Evolutionary conservation across 225 moss, liverwort and hornwort species (phyloP).

Genomic region (Antitrichia curtipendula): DNA sequence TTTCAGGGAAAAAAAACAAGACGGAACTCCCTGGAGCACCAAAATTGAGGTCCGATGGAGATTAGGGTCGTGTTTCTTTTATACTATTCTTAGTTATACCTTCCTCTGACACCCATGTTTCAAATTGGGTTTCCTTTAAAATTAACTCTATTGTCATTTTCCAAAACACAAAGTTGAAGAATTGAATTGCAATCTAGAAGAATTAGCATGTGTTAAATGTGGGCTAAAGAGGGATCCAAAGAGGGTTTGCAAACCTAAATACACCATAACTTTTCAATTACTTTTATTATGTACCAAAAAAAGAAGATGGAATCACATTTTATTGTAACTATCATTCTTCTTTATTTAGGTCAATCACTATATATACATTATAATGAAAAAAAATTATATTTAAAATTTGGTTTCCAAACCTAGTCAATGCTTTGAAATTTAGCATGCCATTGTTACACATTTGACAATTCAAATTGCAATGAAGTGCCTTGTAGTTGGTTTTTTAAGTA

Average conservation of each 20-base stretch:
- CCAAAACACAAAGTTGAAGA: not conserved
- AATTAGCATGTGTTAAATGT: not conserved
- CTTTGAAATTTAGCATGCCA: not conserved
- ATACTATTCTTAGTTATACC: no score
- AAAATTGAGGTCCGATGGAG: no score
- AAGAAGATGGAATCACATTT: not conserved
- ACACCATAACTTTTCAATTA: not conserved
- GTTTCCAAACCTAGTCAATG: not conserved
- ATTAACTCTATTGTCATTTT: no score
- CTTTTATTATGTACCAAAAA: not conserved
- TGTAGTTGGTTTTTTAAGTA: not conserved
- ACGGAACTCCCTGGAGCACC: no score
- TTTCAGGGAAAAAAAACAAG: no score
- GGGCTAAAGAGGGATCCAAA: not conserved
- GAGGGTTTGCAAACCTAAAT: not conserved
- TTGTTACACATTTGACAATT: not conserved
- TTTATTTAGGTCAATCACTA: not conserved
- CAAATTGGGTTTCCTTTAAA: no score
- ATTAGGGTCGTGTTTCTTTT: no score
- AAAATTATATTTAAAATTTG: not conserved
- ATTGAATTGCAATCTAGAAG: not conserved
- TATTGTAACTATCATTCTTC: no score
- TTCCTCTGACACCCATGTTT: no score
- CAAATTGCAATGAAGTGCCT: not conserved
- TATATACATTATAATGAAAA: not conserved